Base-by-base conservation (phyloP, 2,329 filamentous ascomycete species). In the Xylogone sp. region DNA sequence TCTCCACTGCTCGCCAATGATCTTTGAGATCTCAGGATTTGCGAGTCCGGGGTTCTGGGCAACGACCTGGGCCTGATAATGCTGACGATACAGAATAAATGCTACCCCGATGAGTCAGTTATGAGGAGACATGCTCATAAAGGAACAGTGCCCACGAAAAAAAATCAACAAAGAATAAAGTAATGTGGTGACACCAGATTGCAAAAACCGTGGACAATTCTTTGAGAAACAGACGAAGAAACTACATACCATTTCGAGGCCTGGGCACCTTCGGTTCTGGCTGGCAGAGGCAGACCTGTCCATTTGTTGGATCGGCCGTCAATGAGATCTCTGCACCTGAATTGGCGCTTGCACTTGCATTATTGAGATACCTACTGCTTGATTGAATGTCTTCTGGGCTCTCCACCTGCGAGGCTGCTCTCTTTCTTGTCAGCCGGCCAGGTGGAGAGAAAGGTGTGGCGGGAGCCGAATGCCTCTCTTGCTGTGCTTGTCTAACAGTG, bases 1-100 rank as follows among this genome's bases (percentile, higher is more conserved):
- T 63, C 87, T 84, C 94, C 94, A 99, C 80, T 92, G 87, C 68
- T 65, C 64, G 48, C 93, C 93, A 60, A 97, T 96, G 62, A 97
- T 95, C 71, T 97, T 97, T 58, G 93, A 97, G 62, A 97, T 96
- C 48, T 97, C 90, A 2, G 93, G 93, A 70, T 97, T 97, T 44
- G 92, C 86, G 58, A 97, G 82, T 43, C 90, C 88, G n/a, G 92
- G 93, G 63, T 97, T 82, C 60, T 89, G 81, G 49, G 84, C 78
- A 34, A 92, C 87, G 47, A 97, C 90, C 46, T 83, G 77, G 18
- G 88, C 84, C 70, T 97, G 93, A 63, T 94, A 87, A 68, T 95
- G 88, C 68, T 97, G 92, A 39, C 94, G 90, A 74, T 96, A 99
- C 62, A 99, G 78, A 59, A 99, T 99, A 74, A 99, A 99, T 47